Base-by-base conservation (phyloP, 345 rosid species). In the Passiflora organensis region DNA sequence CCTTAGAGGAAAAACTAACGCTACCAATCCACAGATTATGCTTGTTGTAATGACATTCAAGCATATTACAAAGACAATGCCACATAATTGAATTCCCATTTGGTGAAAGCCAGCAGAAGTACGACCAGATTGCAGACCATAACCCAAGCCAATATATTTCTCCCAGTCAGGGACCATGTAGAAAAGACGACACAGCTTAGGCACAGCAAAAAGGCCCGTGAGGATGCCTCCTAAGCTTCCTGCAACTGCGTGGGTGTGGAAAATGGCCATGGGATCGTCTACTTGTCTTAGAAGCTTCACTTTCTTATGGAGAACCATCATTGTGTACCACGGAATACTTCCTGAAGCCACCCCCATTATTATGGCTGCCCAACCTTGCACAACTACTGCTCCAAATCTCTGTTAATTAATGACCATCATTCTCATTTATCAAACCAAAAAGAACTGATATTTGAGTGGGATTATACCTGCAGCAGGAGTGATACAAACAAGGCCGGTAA, bases 401-500 rank as follows among this genome's bases (percentile, higher is more conserved):
- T 28, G 34, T 28, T 28, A 8, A 28, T 28, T 8, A 28, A 28
- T 28, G 3, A 28, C 34, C 8, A 28, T 28, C 34, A n/a, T n/a
- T n/a, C n/a, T n/a, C n/a, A n/a, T n/a, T n/a, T n/a, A n/a, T n/a
- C n/a, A n/a, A n/a, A n/a, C n/a, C n/a, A n/a, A n/a, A n/a, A n/a
- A n/a, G n/a, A n/a, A n/a, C n/a, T n/a, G n/a, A n/a, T n/a, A n/a
- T n/a, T n/a, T n/a, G n/a, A n/a, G n/a, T n/a, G n/a, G n/a, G n/a
- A n/a, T n/a, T 28, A 28, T 59, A 13, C 83, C 79, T 51, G 80
- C 81, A 0, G 72, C 83, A 0, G 75, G 78, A 32, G 85, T 80
- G 65, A 82, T 78, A 71, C 82, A 80, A 34, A 79, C 82, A 0
- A 71, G 74, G 21, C 80, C 83, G 9, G 83, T 73, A 66, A 83